Evolutionary conservation across 2,329 filamentous ascomycete genomes (phyloP), one percentile per base, ranked within the genome.

Genomic region (Ophiostoma populinum): DNA sequence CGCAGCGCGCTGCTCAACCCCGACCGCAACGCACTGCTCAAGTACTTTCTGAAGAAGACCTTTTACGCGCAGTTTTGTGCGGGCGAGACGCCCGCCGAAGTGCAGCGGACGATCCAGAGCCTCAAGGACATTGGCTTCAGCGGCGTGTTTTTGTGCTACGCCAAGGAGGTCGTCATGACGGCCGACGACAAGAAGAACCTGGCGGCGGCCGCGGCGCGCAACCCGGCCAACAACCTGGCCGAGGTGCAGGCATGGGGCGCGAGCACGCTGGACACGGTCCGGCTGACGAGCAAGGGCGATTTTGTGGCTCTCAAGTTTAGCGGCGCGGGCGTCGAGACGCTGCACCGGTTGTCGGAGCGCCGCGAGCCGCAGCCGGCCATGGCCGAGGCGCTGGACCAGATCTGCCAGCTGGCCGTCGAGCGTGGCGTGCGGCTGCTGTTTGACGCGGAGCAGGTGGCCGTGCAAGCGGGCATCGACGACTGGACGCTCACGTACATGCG

Each of bases 51-150:
- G 33, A 83, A 85, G 52, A 70, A 75, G 50, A 92, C 82, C 0
- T 85, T 93, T 47, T 93, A 93, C 52, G 73, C 75, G 17, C 86
- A 94, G 48, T 94, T 92, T 55, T 94, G 86, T 54, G 82, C 81
- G 0, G 86, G 86, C 19, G 79, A 85, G 55, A 78, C 70, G 32
- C 62, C 67, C 0, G 47, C 52, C 2, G 80, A 93, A 54, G 77
- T 92, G 2, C 59, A 62, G 27, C 55, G 52, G 20, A 85, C 78
- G 0, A 69, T 83, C 20, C 50, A 63, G 2, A 59, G 64, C 2
- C 62, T 92, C 8, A 80, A 82, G 53, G 54, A 61, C 21, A 72
- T 87, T 29, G 86, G 86, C 2, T 92, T 82, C 50, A 70, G 69
- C 17, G 86, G 85, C 10, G 80, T 92, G 6, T 83, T 93, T 37